A percentile compares a stretch with the other conserved stretches of the same genome.
Conservation (phyloP, 768 basidiomycete species). For the Chalciporus piperatus region DNA sequence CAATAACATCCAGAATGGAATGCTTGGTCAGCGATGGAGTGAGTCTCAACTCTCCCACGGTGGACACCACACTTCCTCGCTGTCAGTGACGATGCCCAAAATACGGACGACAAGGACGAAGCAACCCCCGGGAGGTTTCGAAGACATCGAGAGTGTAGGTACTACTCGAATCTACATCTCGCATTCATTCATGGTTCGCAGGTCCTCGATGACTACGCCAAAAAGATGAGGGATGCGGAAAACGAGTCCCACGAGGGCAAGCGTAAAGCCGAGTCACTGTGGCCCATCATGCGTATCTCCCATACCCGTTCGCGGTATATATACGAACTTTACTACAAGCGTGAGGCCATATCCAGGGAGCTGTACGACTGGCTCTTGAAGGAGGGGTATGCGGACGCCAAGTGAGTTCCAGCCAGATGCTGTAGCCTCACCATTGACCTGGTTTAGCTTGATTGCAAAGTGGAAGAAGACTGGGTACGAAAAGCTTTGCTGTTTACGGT, state of each 20-base stretch:
- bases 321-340: conserved; percentile 98
- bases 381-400: conserved; percentile 94
- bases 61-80: not conserved
- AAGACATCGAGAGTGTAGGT: conserved; percentile 82
- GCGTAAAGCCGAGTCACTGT: conserved; percentile 86
- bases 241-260: conserved; percentile 99
- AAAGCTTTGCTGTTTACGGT: conserved; percentile 94
- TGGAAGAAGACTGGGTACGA: conserved; percentile 99
- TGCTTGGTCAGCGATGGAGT: conserved; percentile 10
- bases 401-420: conserved; percentile 52
- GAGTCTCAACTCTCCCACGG: conserved; percentile 18
- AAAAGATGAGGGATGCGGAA: conserved; percentile 99
- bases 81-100: conserved; percentile 72
- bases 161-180: not conserved
- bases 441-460: conserved; percentile 85
- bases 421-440: conserved; percentile 6
- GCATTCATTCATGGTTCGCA: conserved; percentile 30
- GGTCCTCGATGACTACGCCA: conserved; percentile 97
- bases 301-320: conserved; percentile 96
- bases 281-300: conserved; percentile 98
- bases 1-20: conserved; percentile 5
- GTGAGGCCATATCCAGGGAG: conserved; percentile 89
- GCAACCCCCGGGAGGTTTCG: conserved; percentile 91
- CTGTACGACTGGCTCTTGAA: conserved; percentile 98
- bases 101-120: conserved; percentile 92